Evolutionary conservation across 2,329 filamentous ascomycete species (phyloP).

Genomic region (Botryotinia narcissicola): DNA sequence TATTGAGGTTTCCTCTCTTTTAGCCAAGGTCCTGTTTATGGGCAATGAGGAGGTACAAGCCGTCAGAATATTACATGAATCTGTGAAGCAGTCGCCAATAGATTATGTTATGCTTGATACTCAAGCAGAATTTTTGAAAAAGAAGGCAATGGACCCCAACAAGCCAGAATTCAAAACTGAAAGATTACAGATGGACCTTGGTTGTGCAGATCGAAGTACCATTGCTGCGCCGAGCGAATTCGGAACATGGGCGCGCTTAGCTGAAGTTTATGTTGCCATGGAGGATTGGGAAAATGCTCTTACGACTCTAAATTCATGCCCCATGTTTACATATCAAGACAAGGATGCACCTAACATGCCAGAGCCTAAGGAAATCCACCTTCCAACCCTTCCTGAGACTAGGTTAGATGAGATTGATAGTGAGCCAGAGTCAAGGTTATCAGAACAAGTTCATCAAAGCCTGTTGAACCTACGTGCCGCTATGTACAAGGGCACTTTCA

Average conservation of each 20-base stretch:
- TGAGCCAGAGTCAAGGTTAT: slow-evolving; percentile 75
- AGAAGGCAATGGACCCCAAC: slow-evolving; percentile 65
- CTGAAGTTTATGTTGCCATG: slow-evolving; percentile 88
- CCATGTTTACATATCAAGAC: slow-evolving; percentile 99
- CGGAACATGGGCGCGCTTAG: slow-evolving; percentile 89
- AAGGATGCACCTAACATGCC: slow-evolving; percentile 95
- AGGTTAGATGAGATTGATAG: slow-evolving; percentile 95
- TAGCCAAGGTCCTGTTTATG: slow-evolving; percentile 88
- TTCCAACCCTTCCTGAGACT: slow-evolving; percentile 85
- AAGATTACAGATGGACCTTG: slow-evolving; percentile 80
- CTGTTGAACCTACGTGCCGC: slow-evolving; percentile 83
- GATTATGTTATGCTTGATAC: slow-evolving; percentile 95
- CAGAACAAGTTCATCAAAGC: slow-evolving; percentile 83
- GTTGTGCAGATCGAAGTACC: slow-evolving; percentile 91
- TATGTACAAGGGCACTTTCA: slow-evolving; percentile 90
- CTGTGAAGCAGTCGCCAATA: slow-evolving; percentile 90
- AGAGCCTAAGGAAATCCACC: slow-evolving; percentile 80
- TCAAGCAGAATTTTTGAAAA: slow-evolving; percentile 86
- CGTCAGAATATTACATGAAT: slow-evolving; percentile 81
- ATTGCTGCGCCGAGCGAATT: slow-evolving; percentile 96
- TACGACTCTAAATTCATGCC: slow-evolving; percentile 94
- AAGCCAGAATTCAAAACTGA: slow-evolving; percentile 57
- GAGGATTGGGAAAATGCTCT: slow-evolving; percentile 97
- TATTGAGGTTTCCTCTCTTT: slow-evolving; percentile 87
- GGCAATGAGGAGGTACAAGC: slow-evolving; percentile 97